Percentiles rank a stretch among this genome's conserved stretches.
These are phyloP conservation scores for Pseudopyrenochaeta lycopersici DNA, from an alignment of 2,329 filamentous ascomycete species.

Conservation along the genomic window DNA sequence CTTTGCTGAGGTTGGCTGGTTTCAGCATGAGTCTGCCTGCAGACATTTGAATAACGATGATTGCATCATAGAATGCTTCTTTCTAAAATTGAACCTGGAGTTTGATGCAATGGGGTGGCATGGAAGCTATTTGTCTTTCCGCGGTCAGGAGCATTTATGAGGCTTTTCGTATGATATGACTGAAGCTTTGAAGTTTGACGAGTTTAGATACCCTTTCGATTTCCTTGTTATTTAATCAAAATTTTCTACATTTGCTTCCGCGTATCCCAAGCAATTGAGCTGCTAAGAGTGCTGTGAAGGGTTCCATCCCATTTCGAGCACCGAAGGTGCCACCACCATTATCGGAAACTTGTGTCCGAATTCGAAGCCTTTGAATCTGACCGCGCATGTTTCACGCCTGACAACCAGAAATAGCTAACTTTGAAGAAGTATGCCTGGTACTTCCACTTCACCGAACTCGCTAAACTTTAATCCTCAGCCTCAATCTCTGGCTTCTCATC, in stretches of 20 bases:
- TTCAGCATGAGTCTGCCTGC: too few species aligned
- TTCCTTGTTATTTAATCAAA: constrained; percentile 4
- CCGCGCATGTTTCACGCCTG: too few species aligned
- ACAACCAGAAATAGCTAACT: too few species aligned
- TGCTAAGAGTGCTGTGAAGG: not conserved
- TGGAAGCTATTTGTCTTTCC: not conserved
- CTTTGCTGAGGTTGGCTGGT: too few species aligned
- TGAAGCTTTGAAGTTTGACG: constrained; percentile 5
- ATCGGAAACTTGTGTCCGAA: too few species aligned
- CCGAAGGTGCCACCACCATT: too few species aligned
- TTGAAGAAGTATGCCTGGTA: not conserved
- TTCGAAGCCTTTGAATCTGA: too few species aligned
- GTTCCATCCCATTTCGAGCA: not conserved
- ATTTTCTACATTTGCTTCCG: not conserved
- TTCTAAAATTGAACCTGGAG: too few species aligned
- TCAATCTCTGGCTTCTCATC: not conserved
- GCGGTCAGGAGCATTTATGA: not conserved
- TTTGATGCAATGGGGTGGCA: too few species aligned
- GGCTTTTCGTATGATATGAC: not conserved
- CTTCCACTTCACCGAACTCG: not conserved
- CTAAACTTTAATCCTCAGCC: constrained; percentile 4
- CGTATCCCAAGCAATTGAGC: not conserved
- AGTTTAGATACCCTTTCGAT: constrained; percentile 26
- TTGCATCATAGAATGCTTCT: too few species aligned
- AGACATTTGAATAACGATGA: too few species aligned